Conservation (phyloP, 805 yeast genomes). For the Candida xiaguanensis region DNA sequence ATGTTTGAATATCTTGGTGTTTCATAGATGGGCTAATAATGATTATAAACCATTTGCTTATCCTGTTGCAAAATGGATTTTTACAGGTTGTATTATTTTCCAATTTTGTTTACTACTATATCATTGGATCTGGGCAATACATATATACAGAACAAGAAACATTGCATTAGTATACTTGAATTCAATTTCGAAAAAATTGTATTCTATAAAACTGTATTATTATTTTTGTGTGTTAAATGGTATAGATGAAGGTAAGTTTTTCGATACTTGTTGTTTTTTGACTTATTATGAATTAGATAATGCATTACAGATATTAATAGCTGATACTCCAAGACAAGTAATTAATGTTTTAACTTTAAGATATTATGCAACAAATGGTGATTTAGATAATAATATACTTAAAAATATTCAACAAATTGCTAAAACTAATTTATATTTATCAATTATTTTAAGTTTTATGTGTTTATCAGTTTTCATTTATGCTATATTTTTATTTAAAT, state of each 20-base stretch:
- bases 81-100: conserved; percentile 74
- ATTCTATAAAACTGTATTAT: conserved; percentile 54
- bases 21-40: conserved; percentile 62
- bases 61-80: conserved; percentile 64
- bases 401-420: conserved; percentile 55
- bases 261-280: conserved; percentile 66
- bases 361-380: conserved; percentile 48
- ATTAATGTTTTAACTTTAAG: conserved; percentile 70
- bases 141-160: conserved; percentile 55
- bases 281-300: conserved; percentile 63
- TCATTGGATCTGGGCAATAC: conserved; percentile 55
- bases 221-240: conserved; percentile 70
- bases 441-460: conserved; percentile 74
- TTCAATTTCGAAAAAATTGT: conserved; percentile 53
- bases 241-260: conserved; percentile 57
- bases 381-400: conserved; percentile 39
- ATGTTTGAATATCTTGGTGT: conserved; percentile 67
- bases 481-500: conserved; percentile 59
- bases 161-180: conserved; percentile 71
- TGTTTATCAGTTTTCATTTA: conserved; percentile 70
- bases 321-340: conserved; percentile 86
- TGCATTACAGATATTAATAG: conserved; percentile 58
- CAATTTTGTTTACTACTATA: conserved; percentile 57
- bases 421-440: conserved; percentile 56
- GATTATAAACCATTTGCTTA: conserved; percentile 44